phyloP scores from a whole-genome alignment of 139 green algal genomes.

The Chlorella vulgaris region DNA sequence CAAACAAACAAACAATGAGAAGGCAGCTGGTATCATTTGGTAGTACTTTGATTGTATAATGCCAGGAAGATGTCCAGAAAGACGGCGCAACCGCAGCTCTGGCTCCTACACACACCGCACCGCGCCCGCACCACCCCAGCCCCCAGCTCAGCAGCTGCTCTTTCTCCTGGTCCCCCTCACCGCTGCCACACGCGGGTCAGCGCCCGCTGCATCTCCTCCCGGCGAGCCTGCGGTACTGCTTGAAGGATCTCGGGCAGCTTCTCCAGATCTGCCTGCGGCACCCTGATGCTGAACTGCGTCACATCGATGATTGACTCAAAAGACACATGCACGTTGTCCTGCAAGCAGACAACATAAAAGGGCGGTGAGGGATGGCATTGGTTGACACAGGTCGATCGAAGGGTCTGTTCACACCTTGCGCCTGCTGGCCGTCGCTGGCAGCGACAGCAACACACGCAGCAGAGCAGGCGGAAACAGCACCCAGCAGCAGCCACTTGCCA shows the following conservation, averaged over 20 bases:
- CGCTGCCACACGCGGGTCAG: conserved; percentile 55
- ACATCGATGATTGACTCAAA: conserved; percentile 38
- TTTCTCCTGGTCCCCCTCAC: conserved; percentile 42
- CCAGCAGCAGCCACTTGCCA: not conserved
- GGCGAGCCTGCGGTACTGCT: conserved; percentile 25
- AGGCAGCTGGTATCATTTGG: too few species aligned
- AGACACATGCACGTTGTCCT: conserved; percentile 35
- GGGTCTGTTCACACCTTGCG: too few species aligned
- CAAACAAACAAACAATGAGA: too few species aligned
- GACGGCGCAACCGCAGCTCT: not conserved
- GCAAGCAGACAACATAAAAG: not conserved
- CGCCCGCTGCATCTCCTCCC: conserved; percentile 42
- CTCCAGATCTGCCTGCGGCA: conserved; percentile 37
- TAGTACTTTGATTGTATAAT: not conserved
- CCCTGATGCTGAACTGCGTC: conserved; percentile 17
- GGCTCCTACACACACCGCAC: too few species aligned
- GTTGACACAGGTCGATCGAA: conserved; percentile 10
- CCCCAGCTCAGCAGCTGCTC: not conserved
- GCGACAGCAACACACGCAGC: not conserved
- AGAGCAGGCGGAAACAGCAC: not conserved
- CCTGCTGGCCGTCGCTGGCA: not conserved
- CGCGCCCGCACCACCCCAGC: not conserved
- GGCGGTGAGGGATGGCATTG: conserved; percentile 36
- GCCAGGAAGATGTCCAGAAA: not conserved
- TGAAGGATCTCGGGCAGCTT: conserved; percentile 55